phyloP scores from a whole-genome alignment of 495 filamentous ascomycete genomes.

The Penicillium canariense region DNA sequence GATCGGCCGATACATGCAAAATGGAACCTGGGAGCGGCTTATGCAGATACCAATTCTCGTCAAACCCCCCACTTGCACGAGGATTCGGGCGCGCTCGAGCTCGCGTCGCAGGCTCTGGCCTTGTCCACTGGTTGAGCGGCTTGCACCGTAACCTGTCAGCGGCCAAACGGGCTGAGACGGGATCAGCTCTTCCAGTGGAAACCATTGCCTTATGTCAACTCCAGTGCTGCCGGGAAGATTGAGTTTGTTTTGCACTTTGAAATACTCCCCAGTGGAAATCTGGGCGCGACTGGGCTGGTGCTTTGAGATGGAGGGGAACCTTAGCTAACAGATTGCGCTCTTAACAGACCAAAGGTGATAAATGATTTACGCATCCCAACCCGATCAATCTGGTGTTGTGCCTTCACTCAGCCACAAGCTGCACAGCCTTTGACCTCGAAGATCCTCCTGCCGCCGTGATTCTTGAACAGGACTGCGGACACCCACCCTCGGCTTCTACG shows the following conservation, averaged over 20 bases:
- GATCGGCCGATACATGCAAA: conserved; percentile 2
- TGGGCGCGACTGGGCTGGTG: neutral
- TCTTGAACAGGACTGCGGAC: conserved; percentile 1
- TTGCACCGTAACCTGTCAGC: neutral
- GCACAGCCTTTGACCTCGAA: conserved; percentile 26
- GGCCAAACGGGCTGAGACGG: neutral
- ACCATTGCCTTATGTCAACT: too few relatives aligned
- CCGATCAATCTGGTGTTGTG: conserved; percentile 28
- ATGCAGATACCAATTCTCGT: neutral
- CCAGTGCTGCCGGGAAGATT: too few relatives aligned
- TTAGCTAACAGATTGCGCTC: conserved; percentile 14
- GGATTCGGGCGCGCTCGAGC: neutral
- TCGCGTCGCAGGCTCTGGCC: neutral
- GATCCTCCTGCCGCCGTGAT: conserved; percentile 5
- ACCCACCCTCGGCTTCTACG: neutral
- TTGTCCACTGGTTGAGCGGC: neutral
- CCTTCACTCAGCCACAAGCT: conserved; percentile 25
- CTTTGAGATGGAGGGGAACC: neutral
- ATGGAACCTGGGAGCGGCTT: neutral
- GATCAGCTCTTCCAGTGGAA: too few relatives aligned
- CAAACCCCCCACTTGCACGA: neutral
- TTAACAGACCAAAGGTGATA: conserved; percentile 24
- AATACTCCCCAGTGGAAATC: neutral
- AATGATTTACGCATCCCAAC: conserved; percentile 28
- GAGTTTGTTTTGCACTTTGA: neutral